Conservation (phyloP, 108 stramenopile genomes). For the Fragilaria crotonensis region DNA sequence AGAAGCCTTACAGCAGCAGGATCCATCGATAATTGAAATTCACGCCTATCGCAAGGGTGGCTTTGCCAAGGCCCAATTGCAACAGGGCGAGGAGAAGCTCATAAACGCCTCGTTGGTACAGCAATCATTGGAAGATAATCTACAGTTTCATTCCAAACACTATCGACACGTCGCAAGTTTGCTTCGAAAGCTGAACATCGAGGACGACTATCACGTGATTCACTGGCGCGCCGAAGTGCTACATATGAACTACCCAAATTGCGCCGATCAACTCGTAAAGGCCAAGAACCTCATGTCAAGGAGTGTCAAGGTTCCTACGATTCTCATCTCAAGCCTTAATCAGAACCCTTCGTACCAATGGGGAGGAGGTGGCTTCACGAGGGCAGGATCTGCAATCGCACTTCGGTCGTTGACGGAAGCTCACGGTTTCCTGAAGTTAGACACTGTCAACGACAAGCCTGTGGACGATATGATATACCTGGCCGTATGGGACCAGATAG, state of each 20-base stretch:
- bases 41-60: neutral
- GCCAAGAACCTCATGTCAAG: neutral
- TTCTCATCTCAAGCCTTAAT: constrained; percentile 1
- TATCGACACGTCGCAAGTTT: neutral
- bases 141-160: neutral
- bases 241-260: neutral
- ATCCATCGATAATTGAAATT: neutral
- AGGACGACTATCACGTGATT: neutral
- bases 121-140: neutral
- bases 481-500: neutral
- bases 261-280: neutral
- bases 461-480: neutral
- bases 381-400: neutral
- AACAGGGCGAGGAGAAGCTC: neutral
- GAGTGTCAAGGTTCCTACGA: neutral
- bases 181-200: neutral
- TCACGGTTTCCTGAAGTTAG: neutral
- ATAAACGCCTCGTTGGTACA: neutral
- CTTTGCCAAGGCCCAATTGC: neutral
- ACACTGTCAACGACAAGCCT: neutral
- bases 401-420: neutral
- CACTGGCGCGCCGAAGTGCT: neutral
- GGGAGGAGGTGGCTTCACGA: neutral
- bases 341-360: neutral
- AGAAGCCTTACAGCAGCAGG: neutral